Evolutionary conservation across 169 alveolate species (phyloP).

Genomic region (Plasmodium vivax): DNA sequence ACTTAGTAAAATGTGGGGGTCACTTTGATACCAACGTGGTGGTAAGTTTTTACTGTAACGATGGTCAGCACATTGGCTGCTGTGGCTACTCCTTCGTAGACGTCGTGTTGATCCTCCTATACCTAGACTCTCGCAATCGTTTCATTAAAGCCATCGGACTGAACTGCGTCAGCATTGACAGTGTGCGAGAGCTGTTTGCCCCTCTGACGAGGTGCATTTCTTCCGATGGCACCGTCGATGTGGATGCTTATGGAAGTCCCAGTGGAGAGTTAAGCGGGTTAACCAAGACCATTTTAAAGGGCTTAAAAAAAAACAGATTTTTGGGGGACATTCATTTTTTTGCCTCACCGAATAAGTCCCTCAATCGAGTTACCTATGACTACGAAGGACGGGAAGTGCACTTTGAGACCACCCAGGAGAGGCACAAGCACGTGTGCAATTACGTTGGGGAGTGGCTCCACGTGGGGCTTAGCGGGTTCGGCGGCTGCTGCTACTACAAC

Average conservation of each 20-base stretch:
- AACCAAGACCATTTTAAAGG: not conserved
- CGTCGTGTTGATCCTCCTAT: conserved; percentile 4
- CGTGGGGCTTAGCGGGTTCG: conserved; percentile 39
- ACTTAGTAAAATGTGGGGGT: conserved; percentile 3
- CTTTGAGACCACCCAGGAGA: not conserved
- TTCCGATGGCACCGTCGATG: not conserved
- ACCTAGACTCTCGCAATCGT: conserved; percentile 26
- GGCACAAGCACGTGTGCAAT: conserved; percentile 23
- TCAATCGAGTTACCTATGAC: conserved; percentile 10
- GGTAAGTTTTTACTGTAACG: conserved; percentile 31
- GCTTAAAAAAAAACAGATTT: conserved; percentile 29
- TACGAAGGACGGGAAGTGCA: not conserved
- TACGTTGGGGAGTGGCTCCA: conserved; percentile 21
- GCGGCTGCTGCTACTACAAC: conserved; percentile 57
- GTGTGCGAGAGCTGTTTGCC: conserved; percentile 16
- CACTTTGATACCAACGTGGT: conserved; percentile 5
- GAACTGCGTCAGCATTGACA: conserved; percentile 37
- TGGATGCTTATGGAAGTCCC: conserved; percentile 10
- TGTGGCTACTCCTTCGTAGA: conserved; percentile 40
- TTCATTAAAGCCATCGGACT: conserved; percentile 51
- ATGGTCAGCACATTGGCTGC: conserved; percentile 18
- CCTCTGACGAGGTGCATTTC: conserved; percentile 20
- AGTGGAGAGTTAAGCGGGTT: not conserved
- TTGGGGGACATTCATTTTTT: conserved; percentile 34
- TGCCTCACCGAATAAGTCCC: conserved; percentile 55